phyloP scores from a whole-genome alignment of 2,329 filamentous ascomycete species.

The Albophoma yamanashiensis region DNA sequence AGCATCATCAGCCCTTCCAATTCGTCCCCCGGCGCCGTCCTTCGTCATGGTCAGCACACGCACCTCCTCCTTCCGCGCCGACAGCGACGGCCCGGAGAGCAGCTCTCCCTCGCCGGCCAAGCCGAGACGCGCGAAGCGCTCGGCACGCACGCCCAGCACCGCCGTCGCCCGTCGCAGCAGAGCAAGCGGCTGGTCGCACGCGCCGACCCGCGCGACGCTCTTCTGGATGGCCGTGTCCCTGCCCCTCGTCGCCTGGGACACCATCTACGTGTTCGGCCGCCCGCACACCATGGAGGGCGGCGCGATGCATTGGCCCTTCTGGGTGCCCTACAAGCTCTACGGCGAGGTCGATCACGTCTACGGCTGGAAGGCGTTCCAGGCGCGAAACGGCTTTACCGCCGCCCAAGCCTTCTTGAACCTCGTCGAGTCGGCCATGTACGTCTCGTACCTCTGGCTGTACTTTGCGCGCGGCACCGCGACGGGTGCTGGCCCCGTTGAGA shows the following conservation, averaged over 20 bases:
- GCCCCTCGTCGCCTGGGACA: slow-evolving; percentile 75
- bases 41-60: slow-evolving; percentile 27
- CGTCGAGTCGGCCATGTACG: slow-evolving; percentile 56
- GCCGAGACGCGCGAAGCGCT: slow-evolving; percentile 2
- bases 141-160: slow-evolving; percentile 4
- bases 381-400: slow-evolving; percentile 61
- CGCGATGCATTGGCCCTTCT: slow-evolving; percentile 59
- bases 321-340: slow-evolving; percentile 71
- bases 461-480: slow-evolving; percentile 5
- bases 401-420: slow-evolving; percentile 63
- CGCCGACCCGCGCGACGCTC: slow-evolving; percentile 36
- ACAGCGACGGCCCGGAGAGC: slow-evolving; percentile 13
- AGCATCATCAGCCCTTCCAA: neutral
- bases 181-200: slow-evolving; percentile 28
- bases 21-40: neutral
- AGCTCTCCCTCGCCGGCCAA: slow-evolving; percentile 8
- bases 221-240: slow-evolving; percentile 66
- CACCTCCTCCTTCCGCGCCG: slow-evolving; percentile 21
- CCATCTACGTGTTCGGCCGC: slow-evolving; percentile 65
- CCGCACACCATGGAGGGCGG: slow-evolving; percentile 78
- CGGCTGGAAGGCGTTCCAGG: slow-evolving; percentile 61
- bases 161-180: slow-evolving; percentile 2
- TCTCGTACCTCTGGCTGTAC: slow-evolving; percentile 39
- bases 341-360: slow-evolving; percentile 72
- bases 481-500: slow-evolving; percentile 12